Conservation (phyloP, 352 stramenopile species). For the Albugo candida region DNA sequence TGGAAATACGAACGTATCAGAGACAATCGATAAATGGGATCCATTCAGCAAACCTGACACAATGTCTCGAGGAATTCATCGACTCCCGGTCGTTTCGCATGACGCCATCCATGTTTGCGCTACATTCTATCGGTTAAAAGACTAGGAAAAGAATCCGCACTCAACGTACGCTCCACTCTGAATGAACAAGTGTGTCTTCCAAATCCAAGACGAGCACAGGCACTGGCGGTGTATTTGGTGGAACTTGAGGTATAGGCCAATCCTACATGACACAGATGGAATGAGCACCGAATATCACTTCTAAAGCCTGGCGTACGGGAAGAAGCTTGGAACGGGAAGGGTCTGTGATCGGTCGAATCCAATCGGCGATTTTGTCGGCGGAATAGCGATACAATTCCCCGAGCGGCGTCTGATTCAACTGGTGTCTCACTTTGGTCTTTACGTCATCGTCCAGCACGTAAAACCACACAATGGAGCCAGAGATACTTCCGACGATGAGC, state of each 20-base stretch:
- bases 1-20: conserved; percentile 5
- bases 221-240: conserved; percentile 48
- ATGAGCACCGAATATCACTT: neutral
- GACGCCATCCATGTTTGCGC: conserved; percentile 75
- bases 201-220: conserved; percentile 70
- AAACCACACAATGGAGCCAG: conserved; percentile 42
- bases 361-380: conserved; percentile 42
- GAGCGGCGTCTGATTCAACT: conserved; percentile 34
- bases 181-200: conserved; percentile 76
- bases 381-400: conserved; percentile 39
- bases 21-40: neutral
- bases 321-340: conserved; percentile 65
- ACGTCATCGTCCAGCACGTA: conserved; percentile 43
- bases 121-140: conserved; percentile 5
- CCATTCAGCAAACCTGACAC: conserved; percentile 22
- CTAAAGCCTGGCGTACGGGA: conserved; percentile 15
- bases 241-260: conserved; percentile 67
- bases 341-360: conserved; percentile 55
- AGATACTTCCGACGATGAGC: conserved; percentile 38
- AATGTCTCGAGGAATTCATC: conserved; percentile 74
- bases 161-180: conserved; percentile 70
- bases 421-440: conserved; percentile 22
- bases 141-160: neutral
- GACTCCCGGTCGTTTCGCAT: conserved; percentile 68
- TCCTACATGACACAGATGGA: conserved; percentile 13